These are phyloP conservation scores for Phylloporus arenicola DNA, from an alignment of 768 basidiomycete genomes.

Conservation along the genomic window DNA sequence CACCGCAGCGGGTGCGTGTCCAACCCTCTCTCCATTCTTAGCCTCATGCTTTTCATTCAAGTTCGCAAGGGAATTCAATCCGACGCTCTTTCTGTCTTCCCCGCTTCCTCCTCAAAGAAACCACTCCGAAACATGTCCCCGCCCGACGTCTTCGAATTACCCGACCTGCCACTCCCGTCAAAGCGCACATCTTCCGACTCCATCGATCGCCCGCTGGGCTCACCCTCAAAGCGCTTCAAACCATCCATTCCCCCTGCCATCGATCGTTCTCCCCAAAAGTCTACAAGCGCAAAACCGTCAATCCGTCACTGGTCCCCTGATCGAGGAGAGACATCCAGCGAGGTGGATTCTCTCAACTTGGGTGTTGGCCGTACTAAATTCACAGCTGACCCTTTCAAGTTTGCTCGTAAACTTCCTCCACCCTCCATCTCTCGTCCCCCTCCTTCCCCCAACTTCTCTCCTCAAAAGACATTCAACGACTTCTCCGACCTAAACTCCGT, in stretches of 20 bases:
- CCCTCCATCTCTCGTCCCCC: background rate
- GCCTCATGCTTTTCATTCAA: conserved; percentile 13
- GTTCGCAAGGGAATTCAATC: conserved; percentile 22
- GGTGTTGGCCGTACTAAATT: background rate
- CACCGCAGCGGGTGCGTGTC: conserved; percentile 10
- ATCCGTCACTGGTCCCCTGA: conserved; percentile 15
- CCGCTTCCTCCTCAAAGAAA: conserved; percentile 37
- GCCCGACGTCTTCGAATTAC: conserved; percentile 13
- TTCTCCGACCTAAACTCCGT: conserved; percentile 20
- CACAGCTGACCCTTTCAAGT: conserved; percentile 19
- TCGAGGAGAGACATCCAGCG: conserved; percentile 11
- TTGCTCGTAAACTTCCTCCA: conserved; percentile 1
- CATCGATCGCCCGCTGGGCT: conserved; percentile 3
- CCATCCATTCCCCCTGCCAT: conserved; percentile 16
- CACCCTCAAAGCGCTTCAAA: conserved; percentile 31
- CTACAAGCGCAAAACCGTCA: conserved; percentile 5
- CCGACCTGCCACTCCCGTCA: conserved; percentile 16
- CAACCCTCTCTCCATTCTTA: background rate
- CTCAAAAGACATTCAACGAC: conserved; percentile 5
- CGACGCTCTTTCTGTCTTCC: conserved; percentile 34
- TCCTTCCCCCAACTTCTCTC: conserved; percentile 2
- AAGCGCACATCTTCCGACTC: conserved; percentile 31
- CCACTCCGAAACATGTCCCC: conserved; percentile 8
- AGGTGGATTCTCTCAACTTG: conserved; percentile 23
- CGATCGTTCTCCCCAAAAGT: conserved; percentile 19